Evolutionary conservation across 306 rosid species (phyloP), one percentile per base, ranked within the genome.

Genomic region (Pachyrhizus erosus): DNA sequence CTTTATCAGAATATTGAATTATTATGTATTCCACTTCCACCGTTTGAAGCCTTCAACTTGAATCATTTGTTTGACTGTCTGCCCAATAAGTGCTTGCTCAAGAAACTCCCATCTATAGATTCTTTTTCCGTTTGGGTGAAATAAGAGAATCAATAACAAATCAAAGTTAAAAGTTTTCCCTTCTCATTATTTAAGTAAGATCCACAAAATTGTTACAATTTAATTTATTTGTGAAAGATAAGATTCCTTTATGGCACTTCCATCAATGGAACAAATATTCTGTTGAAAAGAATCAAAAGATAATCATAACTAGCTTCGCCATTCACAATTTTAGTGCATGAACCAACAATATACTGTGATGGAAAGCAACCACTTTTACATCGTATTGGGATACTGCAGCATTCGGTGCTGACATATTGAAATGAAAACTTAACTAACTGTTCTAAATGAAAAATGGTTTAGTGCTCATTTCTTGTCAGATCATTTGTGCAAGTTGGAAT

Each of bases 11-110:
- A 73, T 26, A 65, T 51, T 77, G 51, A 64, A 84, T 78, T 51
- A 72, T 73, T 84, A 15, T 73, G 69, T 77, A 67, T 54, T 76
- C 77, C 77, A 75, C 76, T 67, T 78, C 76, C 84, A 58, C 64
- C 52, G 10, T 42, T 78, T 52, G 11, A 84, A 77, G 26, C 60
- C 79, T 71, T 70, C 27, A 55, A 75, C 51, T 73, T 65, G 55
- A 67, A 74, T 55, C 46, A 54, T 73, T 55, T 76, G 14, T 73
- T 80, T 75, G 68, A 80, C 77, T 73, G 12, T 45, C 45, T 77
- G 39, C 83, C 65, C 23, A n/a, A 58, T 46, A 31, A 78, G 45
- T 78, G 29, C 76, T 65, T 61, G 8, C 20, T 40, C 21, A 62
- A 62, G 37, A 60, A 17, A 17, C 62, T 60, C 51, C 54, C 11